A percentile compares a stretch with the other conserved stretches of the same genome.
Evolutionary conservation across 768 basidiomycete genomes (phyloP).

Genomic region (Termitomyces heimii): DNA sequence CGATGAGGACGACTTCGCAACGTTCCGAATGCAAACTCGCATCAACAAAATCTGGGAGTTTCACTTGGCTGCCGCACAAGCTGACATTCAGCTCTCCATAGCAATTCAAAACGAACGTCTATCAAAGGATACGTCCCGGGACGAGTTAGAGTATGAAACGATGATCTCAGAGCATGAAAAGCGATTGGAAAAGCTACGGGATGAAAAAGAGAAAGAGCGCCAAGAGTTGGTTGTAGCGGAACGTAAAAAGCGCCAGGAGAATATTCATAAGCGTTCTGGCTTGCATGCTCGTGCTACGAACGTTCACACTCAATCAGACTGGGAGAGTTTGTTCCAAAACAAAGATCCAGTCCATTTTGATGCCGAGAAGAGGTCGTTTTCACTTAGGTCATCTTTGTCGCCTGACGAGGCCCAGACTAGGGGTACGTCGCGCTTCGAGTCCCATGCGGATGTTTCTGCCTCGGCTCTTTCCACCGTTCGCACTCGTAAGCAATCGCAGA

Average conservation of each 20-base stretch:
- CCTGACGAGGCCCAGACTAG: constrained; percentile 2
- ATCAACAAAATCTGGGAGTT: constrained; percentile 45
- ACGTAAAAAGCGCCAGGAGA: constrained; percentile 27
- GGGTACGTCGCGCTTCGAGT: not conserved
- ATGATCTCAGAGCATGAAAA: constrained; percentile 33
- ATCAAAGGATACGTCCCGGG: constrained; percentile 24
- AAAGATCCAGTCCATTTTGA: constrained; percentile 8
- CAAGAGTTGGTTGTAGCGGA: constrained; percentile 35
- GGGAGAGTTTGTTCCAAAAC: constrained; percentile 10
- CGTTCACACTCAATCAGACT: constrained; percentile 2
- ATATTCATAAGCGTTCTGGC: constrained; percentile 18
- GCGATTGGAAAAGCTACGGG: constrained; percentile 32
- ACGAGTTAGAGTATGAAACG: constrained; percentile 21
- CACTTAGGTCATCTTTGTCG: constrained; percentile 4
- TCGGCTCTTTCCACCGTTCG: constrained; percentile 2
- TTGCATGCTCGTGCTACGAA: constrained; percentile 4
- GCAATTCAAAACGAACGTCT: constrained; percentile 29
- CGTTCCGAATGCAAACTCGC: constrained; percentile 39
- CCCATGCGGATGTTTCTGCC: not conserved
- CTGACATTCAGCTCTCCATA: constrained; percentile 35
- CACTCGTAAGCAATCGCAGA: constrained; percentile 6
- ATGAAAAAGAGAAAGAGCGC: constrained; percentile 43
- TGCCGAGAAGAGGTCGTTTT: constrained; percentile 8
- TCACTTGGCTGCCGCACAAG: constrained; percentile 37
- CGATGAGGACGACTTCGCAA: constrained; percentile 33